Base-by-base conservation (phyloP, 805 yeast species). In the Wickerhamiella dianesei region DNA sequence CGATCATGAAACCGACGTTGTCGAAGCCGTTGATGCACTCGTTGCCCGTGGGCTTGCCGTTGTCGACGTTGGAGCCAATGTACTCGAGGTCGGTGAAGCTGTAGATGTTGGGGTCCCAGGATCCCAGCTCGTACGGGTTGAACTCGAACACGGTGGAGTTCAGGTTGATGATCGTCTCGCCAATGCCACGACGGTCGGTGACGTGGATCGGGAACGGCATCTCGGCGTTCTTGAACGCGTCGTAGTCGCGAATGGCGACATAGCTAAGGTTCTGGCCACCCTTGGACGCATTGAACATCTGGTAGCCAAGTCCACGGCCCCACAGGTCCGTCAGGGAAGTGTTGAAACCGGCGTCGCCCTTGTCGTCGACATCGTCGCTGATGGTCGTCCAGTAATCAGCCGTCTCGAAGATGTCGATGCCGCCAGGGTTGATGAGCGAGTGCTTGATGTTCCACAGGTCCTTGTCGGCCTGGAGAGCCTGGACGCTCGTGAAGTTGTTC, bases 101-200 rank as follows among this genome's bases (percentile, higher is more conserved):
- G 47, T 71, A 66, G 44, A 79, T 62, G 2, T 79, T 70, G 17
- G 82, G 78, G 58, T 83, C 92, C 88, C 88, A 83, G 3, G 87
- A 78, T 21, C 94, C 94, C 56, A 82, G 62, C 58, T 78, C 79
- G 53, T 63, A 75, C 17, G 87, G 84, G 49, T 54, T 53, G 50
- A 61, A 49, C 46, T 60, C 64, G 37, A 60, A 49, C n/a, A 59
- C 70, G 2, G 92, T 79, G 8, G 87, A 78, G 63, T 80, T 81
- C 29, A 62, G 58, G 51, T 72, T 69, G 41, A 79, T 64, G 41
- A 79, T 67, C 3, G 49, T 44, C 3, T 78, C 69, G 17, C 74
- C 75, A 22, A 51, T 53, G 19, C 52, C 3, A 71, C 59, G 41
- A 66, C 61, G 32, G 69, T 63, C 36, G 12, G 77, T 75, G 54